Base-by-base conservation (phyloP, 768 basidiomycete genomes). In the Stropharia rugosoannulata region DNA sequence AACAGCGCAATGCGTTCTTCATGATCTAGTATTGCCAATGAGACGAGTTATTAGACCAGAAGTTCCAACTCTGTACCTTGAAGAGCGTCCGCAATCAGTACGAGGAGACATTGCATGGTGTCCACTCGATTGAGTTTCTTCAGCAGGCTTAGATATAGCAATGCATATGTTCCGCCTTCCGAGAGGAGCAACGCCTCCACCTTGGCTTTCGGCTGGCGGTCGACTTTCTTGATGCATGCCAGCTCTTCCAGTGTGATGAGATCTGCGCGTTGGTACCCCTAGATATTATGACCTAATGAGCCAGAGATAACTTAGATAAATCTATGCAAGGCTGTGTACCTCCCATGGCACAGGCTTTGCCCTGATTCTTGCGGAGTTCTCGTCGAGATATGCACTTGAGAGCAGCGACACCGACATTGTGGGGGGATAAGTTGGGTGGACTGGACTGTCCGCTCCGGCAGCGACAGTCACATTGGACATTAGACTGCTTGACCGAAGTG, bases 331-430 rank as follows among this genome's bases (percentile, higher is more conserved):
- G 9, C 5, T 41, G 76, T 56, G 55, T 32, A 96, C 96, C 87
- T 97, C 95, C 96, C 96, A 98, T 60, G 95, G 95, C 9, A 97
- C 93, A 1, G 88, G 86, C 70, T 95, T 97, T 7, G 88, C 81
- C 63, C 89, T 81, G 58, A 95, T 93, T 79, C 96, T 95, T 50
- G 86, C 79, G 7, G 92, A 89, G 64, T 79, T 83, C 62, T 96
- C 94, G 61, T 95, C 91, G 58, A 98, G 84, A 75, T 89, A 94
- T 2, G 84, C 70, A 64, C 89, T 93, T 19, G 88, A 87, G 35
- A 94, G 87, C 51, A 93, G 81, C 47, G 84, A 83, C 59, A 89
- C 76, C 12, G 89, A 84, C 90, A 91, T 91, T 62, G 66, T 53
- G 32, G 58, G 18, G 38, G 49, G 46, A 57, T 48, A 36, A 45